Evolutionary conservation across 169 alveolate species (phyloP), one percentile per base, ranked within the genome.

Genomic region (Amoebophrya sp.): DNA sequence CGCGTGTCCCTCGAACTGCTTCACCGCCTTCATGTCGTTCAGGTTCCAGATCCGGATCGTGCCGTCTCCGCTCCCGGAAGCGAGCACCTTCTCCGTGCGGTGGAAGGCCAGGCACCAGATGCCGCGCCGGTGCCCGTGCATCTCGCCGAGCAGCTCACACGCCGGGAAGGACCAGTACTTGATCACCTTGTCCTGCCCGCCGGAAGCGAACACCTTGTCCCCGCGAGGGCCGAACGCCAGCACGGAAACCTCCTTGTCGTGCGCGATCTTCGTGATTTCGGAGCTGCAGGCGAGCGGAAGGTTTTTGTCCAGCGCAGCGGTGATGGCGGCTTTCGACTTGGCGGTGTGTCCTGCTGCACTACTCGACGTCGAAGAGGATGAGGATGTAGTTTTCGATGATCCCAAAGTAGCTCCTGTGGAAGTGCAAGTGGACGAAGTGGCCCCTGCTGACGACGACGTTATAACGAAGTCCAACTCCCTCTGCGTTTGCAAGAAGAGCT

Each of bases 41-140:
- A 96, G 92, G 93, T 95, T 94, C 98, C 98, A 96, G 23, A 96
- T 43, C 91, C 95, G 95, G 31, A 96, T 92, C 0, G 95, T 90
- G 89, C 93, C 93, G 92, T 96, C 98, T 18, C 97, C 96, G 70
- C 96, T 90, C 26, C 96, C 95, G 48, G 97, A 95, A 34, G 96
- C 96, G 40, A 96, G 93, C 29, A 95, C 78, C 23, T 58, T 58
- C 10, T 58, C 78, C 78, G 78, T 58, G 39, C 34, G 78, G 78
- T 58, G 78, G 23, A 58, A 58, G 78, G 39, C 26, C 38, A 58
- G 78, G 7, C 29, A 23, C 78, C 78, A 58, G 78, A 58, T 58
- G 78, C 78, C 78, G 10, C 78, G 26, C 5, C 78, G 4, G 34
- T 58, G 78, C 4, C 78, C 78, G 34, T 16, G 26, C 78, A 58